Evolutionary conservation across 495 filamentous ascomycete species (phyloP).

Genomic region (Xylaria sp.): DNA sequence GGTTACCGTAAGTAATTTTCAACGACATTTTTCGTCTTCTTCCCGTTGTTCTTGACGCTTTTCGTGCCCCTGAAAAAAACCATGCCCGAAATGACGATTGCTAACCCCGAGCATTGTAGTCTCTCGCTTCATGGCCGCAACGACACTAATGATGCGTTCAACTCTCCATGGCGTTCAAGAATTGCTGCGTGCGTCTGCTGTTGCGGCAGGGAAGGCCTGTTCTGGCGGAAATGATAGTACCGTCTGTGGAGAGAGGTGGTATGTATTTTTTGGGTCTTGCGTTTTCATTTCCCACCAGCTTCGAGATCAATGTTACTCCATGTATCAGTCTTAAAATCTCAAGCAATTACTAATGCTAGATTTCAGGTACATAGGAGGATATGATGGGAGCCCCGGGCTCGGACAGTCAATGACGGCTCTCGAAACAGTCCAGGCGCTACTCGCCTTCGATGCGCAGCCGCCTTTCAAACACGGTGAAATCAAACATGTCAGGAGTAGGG

Average conservation of each 20-base stretch:
- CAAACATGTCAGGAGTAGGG: conserved; percentile 40
- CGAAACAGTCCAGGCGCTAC: conserved; percentile 67
- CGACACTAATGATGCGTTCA: conserved; percentile 66
- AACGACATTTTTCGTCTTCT: background rate
- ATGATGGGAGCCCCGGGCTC: conserved; percentile 66
- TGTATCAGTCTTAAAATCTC: background rate
- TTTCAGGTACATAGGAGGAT: conserved; percentile 50
- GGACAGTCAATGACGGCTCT: conserved; percentile 77
- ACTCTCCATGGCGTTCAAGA: conserved; percentile 58
- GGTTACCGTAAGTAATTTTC: conserved; percentile 56
- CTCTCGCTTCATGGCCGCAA: conserved; percentile 73
- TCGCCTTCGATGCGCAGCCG: conserved; percentile 46
- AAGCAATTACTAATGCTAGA: background rate
- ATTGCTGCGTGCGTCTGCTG: conserved; percentile 63
- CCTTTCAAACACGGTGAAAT: conserved; percentile 53
- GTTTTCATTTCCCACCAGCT: conserved; percentile 9
- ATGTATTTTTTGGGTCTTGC: background rate
- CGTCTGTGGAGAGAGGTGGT: conserved; percentile 77
- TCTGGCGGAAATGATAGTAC: conserved; percentile 62
- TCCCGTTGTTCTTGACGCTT: no score
- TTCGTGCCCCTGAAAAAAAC: background rate
- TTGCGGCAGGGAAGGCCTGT: conserved; percentile 70
- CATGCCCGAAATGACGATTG: background rate
- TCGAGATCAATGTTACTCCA: background rate
- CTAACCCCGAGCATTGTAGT: conserved; percentile 36